Conservation (phyloP, 371 early-diverging fungal species). For the Mucor lusitanicus region DNA sequence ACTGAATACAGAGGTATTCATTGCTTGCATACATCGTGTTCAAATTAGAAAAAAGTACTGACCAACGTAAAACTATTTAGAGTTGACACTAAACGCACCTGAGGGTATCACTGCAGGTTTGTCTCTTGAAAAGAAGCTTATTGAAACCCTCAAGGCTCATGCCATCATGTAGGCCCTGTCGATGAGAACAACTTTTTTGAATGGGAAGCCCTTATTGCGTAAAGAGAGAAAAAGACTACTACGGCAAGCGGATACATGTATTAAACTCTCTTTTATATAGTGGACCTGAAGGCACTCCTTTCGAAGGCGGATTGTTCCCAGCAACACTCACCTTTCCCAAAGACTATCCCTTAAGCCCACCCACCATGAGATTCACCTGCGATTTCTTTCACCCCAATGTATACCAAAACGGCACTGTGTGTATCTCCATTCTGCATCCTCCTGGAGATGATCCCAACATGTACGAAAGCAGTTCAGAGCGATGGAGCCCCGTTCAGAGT, state of each 20-base stretch:
- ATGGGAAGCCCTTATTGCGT: conserved; percentile 97
- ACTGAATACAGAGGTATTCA: conserved; percentile 89
- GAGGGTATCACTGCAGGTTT: conserved; percentile 96
- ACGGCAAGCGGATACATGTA: not conserved
- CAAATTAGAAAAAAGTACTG: not conserved
- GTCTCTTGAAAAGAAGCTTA: not conserved
- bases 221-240: conserved; percentile 29
- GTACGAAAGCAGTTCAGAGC: conserved; percentile 90
- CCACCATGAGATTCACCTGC: conserved; percentile 88
- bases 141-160: not conserved
- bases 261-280: conserved; percentile 34
- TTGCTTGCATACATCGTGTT: not conserved
- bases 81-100: conserved; percentile 92
- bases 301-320: conserved; percentile 87
- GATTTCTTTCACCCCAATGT: conserved; percentile 97
- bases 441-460: conserved; percentile 98
- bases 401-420: conserved; percentile 97
- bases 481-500: conserved; percentile 97
- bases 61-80: conserved; percentile 42
- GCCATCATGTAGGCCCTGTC: conserved; percentile 66
- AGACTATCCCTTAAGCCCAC: conserved; percentile 96
- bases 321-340: conserved; percentile 87
- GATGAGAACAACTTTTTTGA: conserved; percentile 92
- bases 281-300: conserved; percentile 95
- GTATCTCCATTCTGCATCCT: conserved; percentile 98